Conservation (phyloP, 2,329 filamentous ascomycete species). For the Clarireedia sp. region DNA sequence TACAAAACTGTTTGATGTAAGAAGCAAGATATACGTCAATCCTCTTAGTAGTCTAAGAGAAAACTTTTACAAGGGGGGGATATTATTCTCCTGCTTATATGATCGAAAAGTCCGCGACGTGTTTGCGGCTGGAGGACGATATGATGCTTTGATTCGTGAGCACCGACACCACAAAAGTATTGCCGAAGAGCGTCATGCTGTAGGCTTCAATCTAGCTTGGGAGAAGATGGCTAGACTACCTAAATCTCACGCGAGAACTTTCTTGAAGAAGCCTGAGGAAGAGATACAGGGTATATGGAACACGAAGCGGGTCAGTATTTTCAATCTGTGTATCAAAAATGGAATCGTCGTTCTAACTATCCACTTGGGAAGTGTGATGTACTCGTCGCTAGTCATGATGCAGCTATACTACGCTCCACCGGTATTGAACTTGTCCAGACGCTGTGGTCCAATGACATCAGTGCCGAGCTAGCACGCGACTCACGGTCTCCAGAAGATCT, state of each 20-base stretch:
- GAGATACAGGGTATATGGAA: slow-evolving; percentile 53
- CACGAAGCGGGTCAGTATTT: slow-evolving; percentile 53
- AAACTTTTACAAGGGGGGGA: slow-evolving; percentile 76
- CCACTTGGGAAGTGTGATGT: slow-evolving; percentile 63
- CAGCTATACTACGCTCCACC: slow-evolving; percentile 62
- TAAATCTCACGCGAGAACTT: slow-evolving; percentile 43
- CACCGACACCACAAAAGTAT: slow-evolving; percentile 63
- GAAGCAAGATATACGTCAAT: slow-evolving; percentile 72
- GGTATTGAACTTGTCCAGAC: slow-evolving; percentile 71
- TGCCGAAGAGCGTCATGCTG: slow-evolving; percentile 65
- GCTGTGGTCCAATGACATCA: slow-evolving; percentile 78
- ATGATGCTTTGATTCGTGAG: slow-evolving; percentile 81
- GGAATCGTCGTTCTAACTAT: neutral
- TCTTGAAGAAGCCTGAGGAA: slow-evolving; percentile 62
- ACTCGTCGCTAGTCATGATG: slow-evolving; percentile 80
- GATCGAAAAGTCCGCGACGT: slow-evolving; percentile 79
- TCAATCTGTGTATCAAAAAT: too few relatives aligned
- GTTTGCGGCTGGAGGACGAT: slow-evolving; percentile 87
- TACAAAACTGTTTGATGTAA: slow-evolving; percentile 65
- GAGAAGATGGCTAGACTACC: slow-evolving; percentile 57
- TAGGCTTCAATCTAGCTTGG: slow-evolving; percentile 88
- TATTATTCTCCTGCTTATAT: slow-evolving; percentile 85
- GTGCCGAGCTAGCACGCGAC: slow-evolving; percentile 78
- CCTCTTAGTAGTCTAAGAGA: slow-evolving; percentile 86
- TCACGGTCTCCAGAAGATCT: slow-evolving; percentile 73